These are phyloP conservation scores for Nemania bipapillata DNA, from an alignment of 2,329 filamentous ascomycete species.

Conservation along the genomic window DNA sequence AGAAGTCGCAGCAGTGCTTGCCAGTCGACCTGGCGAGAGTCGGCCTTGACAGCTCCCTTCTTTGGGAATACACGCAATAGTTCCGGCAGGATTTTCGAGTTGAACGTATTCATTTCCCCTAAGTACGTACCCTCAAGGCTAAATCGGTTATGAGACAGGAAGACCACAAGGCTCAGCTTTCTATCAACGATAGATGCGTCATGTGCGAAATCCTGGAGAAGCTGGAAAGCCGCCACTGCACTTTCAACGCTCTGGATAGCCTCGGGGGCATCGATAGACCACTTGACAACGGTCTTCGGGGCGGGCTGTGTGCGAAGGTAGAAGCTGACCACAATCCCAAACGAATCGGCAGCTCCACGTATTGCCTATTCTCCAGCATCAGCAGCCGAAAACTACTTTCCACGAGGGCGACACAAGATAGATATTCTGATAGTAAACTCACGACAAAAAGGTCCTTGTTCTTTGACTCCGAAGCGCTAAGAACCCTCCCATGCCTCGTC, in stretches of 20 bases:
- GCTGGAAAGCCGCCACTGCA: conserved; percentile 42
- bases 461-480: conserved; percentile 33
- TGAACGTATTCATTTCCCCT: conserved; percentile 45
- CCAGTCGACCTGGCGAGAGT: conserved; percentile 41
- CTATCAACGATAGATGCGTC: conserved; percentile 48
- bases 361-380: conserved; percentile 48
- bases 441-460: conserved; percentile 48
- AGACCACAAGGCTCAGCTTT: conserved; percentile 48
- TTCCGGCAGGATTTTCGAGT: conserved; percentile 42
- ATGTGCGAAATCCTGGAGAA: conserved; percentile 51
- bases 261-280: conserved; percentile 39
- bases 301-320: conserved; percentile 51
- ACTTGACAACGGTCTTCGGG: conserved; percentile 54
- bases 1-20: conserved; percentile 40
- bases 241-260: conserved; percentile 34
- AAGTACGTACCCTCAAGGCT: conserved; percentile 51
- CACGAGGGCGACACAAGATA: neutral
- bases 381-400: neutral
- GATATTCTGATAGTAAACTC: conserved; percentile 22
- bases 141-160: conserved; percentile 43
- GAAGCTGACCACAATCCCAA: conserved; percentile 55
- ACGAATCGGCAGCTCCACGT: conserved; percentile 56
- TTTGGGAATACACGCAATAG: conserved; percentile 44
- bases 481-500: conserved; percentile 48
- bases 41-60: neutral